Base-by-base conservation (phyloP, 306 rosid species). In the Lagenaria siceraria region DNA sequence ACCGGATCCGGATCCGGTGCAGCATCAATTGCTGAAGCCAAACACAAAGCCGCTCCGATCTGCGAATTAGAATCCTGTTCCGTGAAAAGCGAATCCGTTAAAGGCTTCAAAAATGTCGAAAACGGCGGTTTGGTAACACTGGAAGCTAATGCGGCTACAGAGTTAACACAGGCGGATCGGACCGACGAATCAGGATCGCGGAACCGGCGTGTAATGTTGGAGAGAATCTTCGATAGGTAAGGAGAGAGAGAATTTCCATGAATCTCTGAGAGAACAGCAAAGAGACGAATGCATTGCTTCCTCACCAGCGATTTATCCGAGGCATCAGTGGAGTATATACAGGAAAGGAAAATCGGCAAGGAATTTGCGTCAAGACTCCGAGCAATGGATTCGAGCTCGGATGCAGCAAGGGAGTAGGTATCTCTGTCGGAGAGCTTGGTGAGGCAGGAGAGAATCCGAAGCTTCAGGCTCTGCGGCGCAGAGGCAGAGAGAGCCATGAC, bases 361-460 rank as follows among this genome's bases (percentile, higher is more conserved):
- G 90, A 79, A 76, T 33, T 59, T 5, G 82, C 71, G 51, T 92
- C 92, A 4, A 96, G 91, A 10, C 19, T 84, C 15, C 88, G 93
- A 40, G 96, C 98, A 12, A 96, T 88, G 42, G 93, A 87, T 29
- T 89, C 88, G 8, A 96, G 98, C 68, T 96, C 98, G 5, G 70
- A 33, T 59, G 78, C 80, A 18, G 99, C 98, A 24, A 88, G 59
- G 35, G 96, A 80, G 49, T 92, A 90, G 3, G 99, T 96, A 52
- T 96, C 99, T 3, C 99, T 92, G 86, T 96, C 99, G 68, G 99
- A 89, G 82, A 96, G 98, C 85, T 88, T 96, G 55, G 91, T 86
- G n/a, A 96, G 88, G 87, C 93, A 92, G 2, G 91, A 81, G 83
- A 92, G 85, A 54, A 96, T 88, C 33, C 89, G 89, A 77, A 88